Conservation (phyloP, 2,329 filamentous ascomycete species). For the Pseudogymnoascus sp. region DNA sequence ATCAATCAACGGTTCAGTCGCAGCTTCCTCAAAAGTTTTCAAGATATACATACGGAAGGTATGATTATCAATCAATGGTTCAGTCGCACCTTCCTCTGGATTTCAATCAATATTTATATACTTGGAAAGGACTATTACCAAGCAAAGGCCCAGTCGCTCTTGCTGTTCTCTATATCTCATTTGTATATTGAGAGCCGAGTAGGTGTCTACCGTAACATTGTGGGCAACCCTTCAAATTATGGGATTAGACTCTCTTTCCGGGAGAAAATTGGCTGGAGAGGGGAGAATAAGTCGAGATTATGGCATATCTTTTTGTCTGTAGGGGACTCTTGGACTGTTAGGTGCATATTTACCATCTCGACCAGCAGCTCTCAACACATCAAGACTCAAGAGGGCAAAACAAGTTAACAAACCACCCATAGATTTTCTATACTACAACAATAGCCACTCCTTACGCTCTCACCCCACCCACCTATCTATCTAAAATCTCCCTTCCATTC, state of each 20-base stretch:
- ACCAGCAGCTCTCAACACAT: neutral
- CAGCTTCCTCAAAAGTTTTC: no score
- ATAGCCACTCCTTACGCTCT: neutral
- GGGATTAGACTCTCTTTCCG: no score
- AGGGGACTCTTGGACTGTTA: neutral
- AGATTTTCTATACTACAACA: conserved; percentile 9
- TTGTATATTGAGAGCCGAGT: neutral
- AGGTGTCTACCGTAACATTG: neutral
- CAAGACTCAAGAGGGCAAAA: neutral
- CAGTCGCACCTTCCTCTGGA: no score
- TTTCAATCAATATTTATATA: no score
- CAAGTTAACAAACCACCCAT: conserved; percentile 2
- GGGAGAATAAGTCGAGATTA: neutral
- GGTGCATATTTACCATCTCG: neutral
- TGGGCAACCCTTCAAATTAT: neutral
- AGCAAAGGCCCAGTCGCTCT: no score
- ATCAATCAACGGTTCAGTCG: no score
- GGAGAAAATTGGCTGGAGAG: neutral
- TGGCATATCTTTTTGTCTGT: neutral
- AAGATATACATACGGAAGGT: no score
- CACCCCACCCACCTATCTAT: neutral
- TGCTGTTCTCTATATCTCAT: neutral
- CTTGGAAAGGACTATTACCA: no score
- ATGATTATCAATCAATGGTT: no score
- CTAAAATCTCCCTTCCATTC: neutral